Evolutionary conservation across 192 early-diverging fungal species (phyloP).

Genomic region (Powellomyces hirtus): DNA sequence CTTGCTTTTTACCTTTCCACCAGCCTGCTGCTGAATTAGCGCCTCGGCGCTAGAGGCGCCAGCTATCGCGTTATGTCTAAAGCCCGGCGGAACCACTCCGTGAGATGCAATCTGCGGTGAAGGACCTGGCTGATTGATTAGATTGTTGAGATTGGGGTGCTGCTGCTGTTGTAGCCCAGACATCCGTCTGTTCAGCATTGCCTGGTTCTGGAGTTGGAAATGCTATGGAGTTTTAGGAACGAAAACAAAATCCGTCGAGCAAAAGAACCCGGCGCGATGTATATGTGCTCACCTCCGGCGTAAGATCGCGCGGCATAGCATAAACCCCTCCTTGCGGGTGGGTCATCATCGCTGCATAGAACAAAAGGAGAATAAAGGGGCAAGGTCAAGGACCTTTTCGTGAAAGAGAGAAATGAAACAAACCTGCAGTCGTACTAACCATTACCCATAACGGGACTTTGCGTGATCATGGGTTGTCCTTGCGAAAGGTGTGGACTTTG

Average conservation of each 20-base stretch:
- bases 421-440: too few relatives aligned
- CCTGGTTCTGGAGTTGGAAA: constrained; percentile 4
- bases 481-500: neutral
- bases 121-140: neutral
- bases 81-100: neutral
- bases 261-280: too few relatives aligned
- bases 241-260: neutral
- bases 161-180: neutral
- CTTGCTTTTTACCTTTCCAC: neutral
- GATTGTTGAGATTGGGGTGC: neutral
- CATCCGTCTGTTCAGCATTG: neutral
- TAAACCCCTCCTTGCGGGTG: neutral
- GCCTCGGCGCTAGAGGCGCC: neutral
- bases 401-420: too few relatives aligned
- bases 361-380: neutral
- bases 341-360: neutral
- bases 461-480: neutral
- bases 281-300: neutral
- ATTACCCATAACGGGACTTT: neutral
- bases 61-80: neutral
- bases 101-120: neutral
- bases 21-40: constrained; percentile 2
- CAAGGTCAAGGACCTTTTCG: too few relatives aligned
- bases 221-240: too few relatives aligned
- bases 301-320: too few relatives aligned